Evolutionary conservation across 805 yeast genomes (phyloP).

Genomic region (Starmerella bombicola): DNA sequence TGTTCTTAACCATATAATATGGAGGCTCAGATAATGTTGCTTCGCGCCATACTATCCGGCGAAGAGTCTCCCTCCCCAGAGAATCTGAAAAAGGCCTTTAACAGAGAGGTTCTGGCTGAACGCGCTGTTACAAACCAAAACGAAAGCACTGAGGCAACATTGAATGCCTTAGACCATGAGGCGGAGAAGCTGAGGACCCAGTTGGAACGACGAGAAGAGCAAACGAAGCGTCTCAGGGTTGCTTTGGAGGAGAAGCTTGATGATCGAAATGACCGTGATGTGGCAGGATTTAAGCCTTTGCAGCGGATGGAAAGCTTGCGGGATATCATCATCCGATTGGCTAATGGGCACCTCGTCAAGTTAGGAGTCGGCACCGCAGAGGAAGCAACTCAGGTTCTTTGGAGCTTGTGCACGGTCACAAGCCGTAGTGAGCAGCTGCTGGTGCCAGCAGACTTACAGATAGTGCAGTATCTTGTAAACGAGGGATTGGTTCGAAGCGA

Average conservation of each 20-base stretch:
- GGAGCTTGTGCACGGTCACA: slow-evolving; percentile 8
- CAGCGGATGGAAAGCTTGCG: slow-evolving; percentile 1
- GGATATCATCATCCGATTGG: background rate
- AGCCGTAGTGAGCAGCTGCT: slow-evolving; percentile 11
- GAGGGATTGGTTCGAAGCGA: slow-evolving; percentile 11
- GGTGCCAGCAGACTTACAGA: slow-evolving; percentile 8
- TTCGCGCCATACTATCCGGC: slow-evolving; percentile 10
- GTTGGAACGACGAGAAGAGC: background rate
- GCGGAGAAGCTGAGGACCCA: background rate
- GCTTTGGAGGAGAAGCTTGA: background rate
- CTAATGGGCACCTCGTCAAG: slow-evolving; percentile 3
- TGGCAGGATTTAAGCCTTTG: background rate
- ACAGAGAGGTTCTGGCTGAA: slow-evolving; percentile 4
- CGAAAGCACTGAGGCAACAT: slow-evolving; percentile 1
- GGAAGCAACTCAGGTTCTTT: slow-evolving; percentile 4
- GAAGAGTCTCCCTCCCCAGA: slow-evolving; percentile 4
- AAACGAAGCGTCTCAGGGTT: background rate
- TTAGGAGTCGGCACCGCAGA: slow-evolving; percentile 7
- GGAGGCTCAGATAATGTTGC: slow-evolving; percentile 11
- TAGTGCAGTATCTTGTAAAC: slow-evolving; percentile 12
- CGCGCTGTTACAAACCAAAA: slow-evolving; percentile 1
- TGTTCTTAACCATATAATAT: too few species aligned
- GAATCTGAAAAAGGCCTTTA: slow-evolving; percentile 8
- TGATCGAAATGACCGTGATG: background rate
- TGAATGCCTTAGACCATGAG: slow-evolving; percentile 2